Conservation (phyloP, 768 basidiomycete species). For the Filobasidium wieringae region DNA sequence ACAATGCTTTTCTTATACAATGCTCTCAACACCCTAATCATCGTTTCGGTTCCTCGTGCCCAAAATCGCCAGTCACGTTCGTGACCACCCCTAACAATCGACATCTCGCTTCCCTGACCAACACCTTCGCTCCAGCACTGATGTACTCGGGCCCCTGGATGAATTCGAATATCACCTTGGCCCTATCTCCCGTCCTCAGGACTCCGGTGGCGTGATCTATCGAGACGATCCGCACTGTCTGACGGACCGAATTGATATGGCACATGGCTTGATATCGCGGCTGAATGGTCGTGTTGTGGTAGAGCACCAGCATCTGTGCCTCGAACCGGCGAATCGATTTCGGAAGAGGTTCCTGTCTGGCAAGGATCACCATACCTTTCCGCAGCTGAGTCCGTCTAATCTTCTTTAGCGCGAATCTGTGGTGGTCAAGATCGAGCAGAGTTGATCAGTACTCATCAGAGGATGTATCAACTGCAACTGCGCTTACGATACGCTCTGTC, state of each 20-base stretch:
- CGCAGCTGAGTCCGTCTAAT: conserved; percentile 67
- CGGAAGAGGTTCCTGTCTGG: conserved; percentile 64
- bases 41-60: too few species aligned
- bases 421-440: background rate
- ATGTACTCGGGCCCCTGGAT: conserved; percentile 75
- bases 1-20: too few species aligned
- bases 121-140: conserved; percentile 81
- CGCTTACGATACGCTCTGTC: conserved; percentile 60
- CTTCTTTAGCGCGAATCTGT: conserved; percentile 68
- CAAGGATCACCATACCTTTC: conserved; percentile 66
- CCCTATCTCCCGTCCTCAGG: conserved; percentile 85
- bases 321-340: conserved; percentile 76
- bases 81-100: conserved; percentile 46
- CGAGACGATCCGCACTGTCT: conserved; percentile 79
- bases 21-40: too few species aligned
- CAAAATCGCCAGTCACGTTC: background rate
- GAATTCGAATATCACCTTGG: conserved; percentile 89
- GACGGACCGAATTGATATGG: conserved; percentile 46
- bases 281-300: conserved; percentile 88
- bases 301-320: conserved; percentile 83
- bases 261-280: conserved; percentile 61
- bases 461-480: conserved; percentile 40
- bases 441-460: background rate
- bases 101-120: conserved; percentile 92
- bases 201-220: conserved; percentile 75